Base-by-base conservation (phyloP, 2,329 filamentous ascomycete species). In the Blastomyces gilchristii region DNA sequence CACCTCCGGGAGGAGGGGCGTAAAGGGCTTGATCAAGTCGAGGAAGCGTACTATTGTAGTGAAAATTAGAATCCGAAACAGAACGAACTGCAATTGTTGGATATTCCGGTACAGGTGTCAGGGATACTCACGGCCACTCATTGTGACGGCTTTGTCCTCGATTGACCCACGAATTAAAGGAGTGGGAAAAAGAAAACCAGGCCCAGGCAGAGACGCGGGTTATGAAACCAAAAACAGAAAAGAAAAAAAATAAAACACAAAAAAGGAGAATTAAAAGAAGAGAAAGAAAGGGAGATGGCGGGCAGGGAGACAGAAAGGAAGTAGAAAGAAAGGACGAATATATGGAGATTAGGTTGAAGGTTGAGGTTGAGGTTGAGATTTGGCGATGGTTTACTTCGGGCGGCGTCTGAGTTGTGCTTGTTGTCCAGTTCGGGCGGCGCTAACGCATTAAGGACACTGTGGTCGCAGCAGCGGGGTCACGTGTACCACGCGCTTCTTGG, bases 1-100 rank as follows among this genome's bases (percentile, higher is more conserved):
- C 80, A 99, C 94, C 88, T 99, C 94, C 76, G 94, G 94, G 78
- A 99, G 90, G 86, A 97, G 91, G 83, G 94, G 93, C 84, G 95
- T 91, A 79, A 99, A 99, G 76, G 94, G 94, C 82, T 99, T 99
- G 83, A 99, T 94, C 78, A 97, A 86, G 81, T 99, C 94, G 83
- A 99, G 93, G 78, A 99, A 99, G 79, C 94, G 92, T 81, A 99
- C 93, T 97, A 68, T 64, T 61, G 53, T 39, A 60, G 65, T 66
- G 67, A 69, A 74, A 71, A 73, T 69, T 67, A 62, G 31, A 60
- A 63, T 63, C 62, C 43, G 64, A 63, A 11, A 47, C 16, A 34
- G 25, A 59, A n/a, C 31, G 12, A 47, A 25, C 39, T 7, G 39
- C 39, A 41, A 43, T 43, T 22, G 22, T 25, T 39, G 39, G 22